Evolutionary conservation across 148 eudicot genomes (phyloP), one percentile per base, ranked within the genome.

Genomic region (Nyssa sinensis): DNA sequence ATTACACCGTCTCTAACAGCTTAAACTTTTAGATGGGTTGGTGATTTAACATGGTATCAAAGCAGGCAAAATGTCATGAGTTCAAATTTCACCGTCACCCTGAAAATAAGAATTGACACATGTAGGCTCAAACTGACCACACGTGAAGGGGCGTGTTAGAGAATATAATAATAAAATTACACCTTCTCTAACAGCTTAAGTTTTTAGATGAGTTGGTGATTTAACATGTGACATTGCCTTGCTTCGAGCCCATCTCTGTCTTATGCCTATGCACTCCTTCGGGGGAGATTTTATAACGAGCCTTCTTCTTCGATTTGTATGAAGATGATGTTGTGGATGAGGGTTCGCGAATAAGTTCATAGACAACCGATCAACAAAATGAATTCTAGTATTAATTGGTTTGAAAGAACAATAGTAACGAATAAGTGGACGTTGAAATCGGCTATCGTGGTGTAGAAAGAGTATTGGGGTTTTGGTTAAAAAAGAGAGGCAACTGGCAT

Each of bases 181-280:
- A n/a, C n/a, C n/a, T n/a, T n/a, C n/a, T n/a, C n/a, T n/a, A n/a
- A n/a, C n/a, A n/a, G n/a, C n/a, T n/a, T n/a, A n/a, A n/a, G n/a
- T n/a, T n/a, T n/a, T n/a, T n/a, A n/a, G n/a, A n/a, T n/a, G n/a
- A n/a, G n/a, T n/a, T n/a, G n/a, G n/a, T n/a, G n/a, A n/a, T n/a
- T n/a, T n/a, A n/a, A n/a, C n/a, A n/a, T n/a, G n/a, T n/a, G n/a
- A 90, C 73, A 61, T 92, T 81, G 30, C 81, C 84, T 16, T 72
- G 47, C 73, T 85, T 92, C 4, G 93, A 90, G 69, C 98, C 92
- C 85, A 72, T 76, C 34, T 88, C 90, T 3, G 92, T 82, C 63
- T 85, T 85, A 25, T 74, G 59, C 33, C 80, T 79, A 17, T 92
- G 80, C 53, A 86, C 77, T 25, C 61, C 73, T 21, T 85, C 93